Base-by-base conservation (phyloP, 192 early-diverging fungal species). In the Backusella mclennaniae region DNA sequence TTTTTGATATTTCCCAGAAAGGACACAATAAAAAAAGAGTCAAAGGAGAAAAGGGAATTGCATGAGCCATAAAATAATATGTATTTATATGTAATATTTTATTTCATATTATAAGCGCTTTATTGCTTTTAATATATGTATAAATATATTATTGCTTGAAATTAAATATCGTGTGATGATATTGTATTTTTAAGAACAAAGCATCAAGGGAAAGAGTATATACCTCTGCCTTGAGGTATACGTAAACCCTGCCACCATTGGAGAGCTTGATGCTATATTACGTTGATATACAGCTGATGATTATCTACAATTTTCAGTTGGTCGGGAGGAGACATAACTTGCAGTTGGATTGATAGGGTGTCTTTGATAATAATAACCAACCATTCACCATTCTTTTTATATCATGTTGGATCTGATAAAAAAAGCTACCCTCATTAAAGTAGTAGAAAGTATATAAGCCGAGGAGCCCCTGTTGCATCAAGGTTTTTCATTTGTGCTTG, bases 11-110 rank as follows among this genome's bases (percentile, higher is more conserved):
- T 33, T 33, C 33, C 33, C 33, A 33, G 33, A 33, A 33, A 33
- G 33, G 33, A 3, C 3, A 3, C 33, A 33, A 33, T 33, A 33
- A 33, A 33, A 33, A 59, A n/a, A 73, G 71, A 76, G 79, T 29
- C 84, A 96, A 38, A 80, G 89, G 95, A 89, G 35, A 76, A 88
- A 73, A 97, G 97, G 96, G 86, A 90, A 35, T 79, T 99, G 76
- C 96, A 99, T 56, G 97, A 91, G 93, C 79, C 92, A 95, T 78
- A 81, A 21, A 63, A 29, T 29, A 29, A 63, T 63, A 12, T 63
- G 4, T 63, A 63, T 63, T 33, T 33, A 33, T 33, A 33, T 33
- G 3, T 33, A 33, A 14, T 17, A 17, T 44, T 63, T 1, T 63
- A 63, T 49, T 49, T 49, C 46, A n/a, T 49, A 49, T 3, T n/a